A percentile compares a stretch with the other conserved stretches of the same genome.
Evolutionary conservation across 495 filamentous ascomycete genomes (phyloP).

Genomic region (Trichoderma parareesei): DNA sequence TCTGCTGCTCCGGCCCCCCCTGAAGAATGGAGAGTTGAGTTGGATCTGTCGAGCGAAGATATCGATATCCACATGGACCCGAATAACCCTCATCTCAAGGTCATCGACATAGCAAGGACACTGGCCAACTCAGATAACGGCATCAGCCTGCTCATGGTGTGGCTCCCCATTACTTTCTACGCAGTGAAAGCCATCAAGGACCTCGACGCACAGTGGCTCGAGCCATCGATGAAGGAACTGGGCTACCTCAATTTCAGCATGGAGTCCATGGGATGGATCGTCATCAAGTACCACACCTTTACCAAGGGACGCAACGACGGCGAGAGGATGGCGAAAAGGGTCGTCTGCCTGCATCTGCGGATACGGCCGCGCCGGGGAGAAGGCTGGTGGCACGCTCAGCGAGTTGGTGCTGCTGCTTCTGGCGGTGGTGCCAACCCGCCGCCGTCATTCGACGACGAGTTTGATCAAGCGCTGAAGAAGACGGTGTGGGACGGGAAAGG

Average conservation of each 20-base stretch:
- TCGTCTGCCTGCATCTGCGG: slow-evolving; percentile 27
- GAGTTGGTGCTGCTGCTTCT: slow-evolving; percentile 8
- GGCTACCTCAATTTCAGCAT: slow-evolving; percentile 34
- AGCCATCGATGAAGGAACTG: slow-evolving; percentile 22
- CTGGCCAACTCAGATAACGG: slow-evolving; percentile 46
- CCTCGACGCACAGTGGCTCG: slow-evolving; percentile 39
- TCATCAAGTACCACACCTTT: slow-evolving; percentile 36
- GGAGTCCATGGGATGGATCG: slow-evolving; percentile 39
- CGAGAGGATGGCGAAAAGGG: slow-evolving; percentile 27
- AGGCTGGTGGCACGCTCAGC: slow-evolving; percentile 35
- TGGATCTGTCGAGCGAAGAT: slow-evolving; percentile 25
- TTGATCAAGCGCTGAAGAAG: slow-evolving; percentile 28
- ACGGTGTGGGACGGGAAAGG: slow-evolving; percentile 28
- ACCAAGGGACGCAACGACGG: slow-evolving; percentile 5
- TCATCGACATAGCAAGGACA: slow-evolving; percentile 53
- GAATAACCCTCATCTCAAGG: slow-evolving; percentile 68
- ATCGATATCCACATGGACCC: slow-evolving; percentile 49
- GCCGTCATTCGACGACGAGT: slow-evolving; percentile 24
- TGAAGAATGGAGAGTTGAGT: slow-evolving; percentile 29
- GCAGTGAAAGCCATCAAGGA: slow-evolving; percentile 56
- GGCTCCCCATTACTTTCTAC: slow-evolving; percentile 52
- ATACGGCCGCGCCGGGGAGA: slow-evolving; percentile 17
- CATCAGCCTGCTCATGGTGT: slow-evolving; percentile 28
- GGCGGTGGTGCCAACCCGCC: neutral
- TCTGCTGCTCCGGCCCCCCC: neutral